A percentile compares a stretch with the other conserved stretches of the same genome.
These are phyloP conservation scores for Moricandia moricandioides DNA, from an alignment of 345 rosid species.

Conservation along the genomic window DNA sequence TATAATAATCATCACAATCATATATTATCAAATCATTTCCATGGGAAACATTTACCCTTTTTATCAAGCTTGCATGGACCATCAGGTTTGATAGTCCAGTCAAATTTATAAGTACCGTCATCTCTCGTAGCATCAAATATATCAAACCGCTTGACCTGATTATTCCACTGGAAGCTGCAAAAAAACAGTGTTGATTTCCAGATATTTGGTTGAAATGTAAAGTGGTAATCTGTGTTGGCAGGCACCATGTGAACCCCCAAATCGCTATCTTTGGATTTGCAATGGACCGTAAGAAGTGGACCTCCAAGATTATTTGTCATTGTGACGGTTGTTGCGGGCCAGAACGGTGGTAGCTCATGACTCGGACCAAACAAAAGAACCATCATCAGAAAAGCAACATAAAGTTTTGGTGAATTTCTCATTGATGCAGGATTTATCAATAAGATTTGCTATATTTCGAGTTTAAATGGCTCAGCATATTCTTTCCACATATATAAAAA, in stretches of 20 bases:
- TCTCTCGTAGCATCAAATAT: slow-evolving; percentile 17
- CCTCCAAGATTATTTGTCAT: slow-evolving; percentile 9
- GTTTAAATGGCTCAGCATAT: not conserved
- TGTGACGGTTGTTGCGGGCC: not conserved
- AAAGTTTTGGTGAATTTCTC: not conserved
- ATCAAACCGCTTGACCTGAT: not conserved
- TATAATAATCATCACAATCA: not conserved
- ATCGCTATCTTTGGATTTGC: slow-evolving; percentile 20
- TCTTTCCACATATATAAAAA: not conserved
- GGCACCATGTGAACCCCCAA: not conserved
- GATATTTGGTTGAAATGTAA: slow-evolving; percentile 10
- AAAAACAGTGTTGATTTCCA: slow-evolving; percentile 19
- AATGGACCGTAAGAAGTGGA: slow-evolving; percentile 21
- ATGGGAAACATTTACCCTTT: not conserved
- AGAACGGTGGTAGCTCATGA: not conserved
- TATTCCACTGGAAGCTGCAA: slow-evolving; percentile 20
- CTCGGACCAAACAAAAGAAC: not conserved
- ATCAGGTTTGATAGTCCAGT: slow-evolving; percentile 1
- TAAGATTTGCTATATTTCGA: not conserved
- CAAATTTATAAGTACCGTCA: not conserved
- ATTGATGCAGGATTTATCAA: not conserved
- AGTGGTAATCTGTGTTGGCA: not conserved
- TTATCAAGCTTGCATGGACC: slow-evolving; percentile 24
- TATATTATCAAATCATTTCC: not conserved
- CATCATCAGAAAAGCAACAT: not conserved